These are phyloP conservation scores for Lentinus brumalis DNA, from an alignment of 768 basidiomycete genomes.

Conservation along the genomic window DNA sequence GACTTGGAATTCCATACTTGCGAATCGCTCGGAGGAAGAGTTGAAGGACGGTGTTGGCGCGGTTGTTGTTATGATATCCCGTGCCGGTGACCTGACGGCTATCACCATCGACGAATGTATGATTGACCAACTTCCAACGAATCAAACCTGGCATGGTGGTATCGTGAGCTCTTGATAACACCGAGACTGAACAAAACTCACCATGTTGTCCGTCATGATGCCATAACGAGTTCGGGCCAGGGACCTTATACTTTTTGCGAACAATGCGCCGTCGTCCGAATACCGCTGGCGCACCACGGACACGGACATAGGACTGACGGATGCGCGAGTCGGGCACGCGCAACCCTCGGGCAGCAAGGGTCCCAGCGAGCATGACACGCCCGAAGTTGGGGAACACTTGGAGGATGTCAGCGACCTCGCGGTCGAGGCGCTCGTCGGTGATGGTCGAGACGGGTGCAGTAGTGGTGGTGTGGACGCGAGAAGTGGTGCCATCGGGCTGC, in stretches of 20 bases:
- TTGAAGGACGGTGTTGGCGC: no score
- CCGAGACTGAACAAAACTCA: no score
- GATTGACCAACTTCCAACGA: slow-evolving; percentile 39
- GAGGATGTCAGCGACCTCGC: slow-evolving; percentile 10
- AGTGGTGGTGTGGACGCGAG: neutral
- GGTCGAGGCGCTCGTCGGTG: slow-evolving; percentile 14
- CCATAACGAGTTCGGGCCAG: slow-evolving; percentile 39
- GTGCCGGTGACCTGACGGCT: slow-evolving; percentile 19
- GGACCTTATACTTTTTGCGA: slow-evolving; percentile 34
- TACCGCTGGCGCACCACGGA: slow-evolving; percentile 18
- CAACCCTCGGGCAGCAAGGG: slow-evolving; percentile 2
- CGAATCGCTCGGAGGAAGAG: neutral
- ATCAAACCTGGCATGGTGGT: no score
- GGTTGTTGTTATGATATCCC: no score
- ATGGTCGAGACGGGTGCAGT: slow-evolving; percentile 4
- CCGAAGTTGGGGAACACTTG: slow-evolving; percentile 23
- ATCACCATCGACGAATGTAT: slow-evolving; percentile 46
- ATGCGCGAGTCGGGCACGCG: slow-evolving; percentile 20
- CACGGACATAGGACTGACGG: slow-evolving; percentile 15
- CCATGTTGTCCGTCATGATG: slow-evolving; percentile 44
- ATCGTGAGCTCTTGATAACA: no score
- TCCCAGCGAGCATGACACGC: slow-evolving; percentile 21
- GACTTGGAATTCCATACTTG: slow-evolving; percentile 33
- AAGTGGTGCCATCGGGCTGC: neutral
- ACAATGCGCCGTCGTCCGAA: slow-evolving; percentile 23